Conservation (phyloP, 208 protist species). For the Herpetomonas tarakana region DNA sequence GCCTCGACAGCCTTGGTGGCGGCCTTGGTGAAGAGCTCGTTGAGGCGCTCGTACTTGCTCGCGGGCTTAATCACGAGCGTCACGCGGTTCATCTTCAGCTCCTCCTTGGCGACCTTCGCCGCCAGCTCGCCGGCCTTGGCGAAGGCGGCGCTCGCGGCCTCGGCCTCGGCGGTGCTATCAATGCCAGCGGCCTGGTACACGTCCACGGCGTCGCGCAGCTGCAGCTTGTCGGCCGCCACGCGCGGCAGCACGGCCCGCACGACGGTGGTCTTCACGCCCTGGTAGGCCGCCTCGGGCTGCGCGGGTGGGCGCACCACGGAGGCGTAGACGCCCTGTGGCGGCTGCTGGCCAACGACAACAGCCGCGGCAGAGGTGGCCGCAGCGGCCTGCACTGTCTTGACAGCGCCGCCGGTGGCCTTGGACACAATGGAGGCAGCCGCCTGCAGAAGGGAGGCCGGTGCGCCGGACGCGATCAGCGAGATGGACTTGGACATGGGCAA, state of each 20-base stretch:
- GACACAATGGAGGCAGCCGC: constrained; percentile 46
- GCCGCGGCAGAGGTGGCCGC: constrained; percentile 34
- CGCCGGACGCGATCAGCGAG: constrained; percentile 49
- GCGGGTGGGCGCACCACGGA: constrained; percentile 38
- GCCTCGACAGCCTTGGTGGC: constrained; percentile 46
- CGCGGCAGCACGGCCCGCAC: constrained; percentile 76
- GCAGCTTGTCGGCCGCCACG: constrained; percentile 35
- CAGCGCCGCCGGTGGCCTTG: constrained; percentile 58
- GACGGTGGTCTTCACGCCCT: constrained; percentile 52
- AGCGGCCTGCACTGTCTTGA: constrained; percentile 34
- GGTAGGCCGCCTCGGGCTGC: constrained; percentile 32
- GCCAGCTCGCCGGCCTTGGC: constrained; percentile 63
- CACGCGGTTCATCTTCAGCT: constrained; percentile 45
- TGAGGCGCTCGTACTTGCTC: constrained; percentile 65
- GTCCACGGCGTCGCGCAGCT: constrained; percentile 76
- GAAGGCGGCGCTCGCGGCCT: constrained; percentile 43
- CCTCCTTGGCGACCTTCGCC: constrained; percentile 55
- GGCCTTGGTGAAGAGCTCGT: constrained; percentile 61
- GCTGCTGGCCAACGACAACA: constrained; percentile 60
- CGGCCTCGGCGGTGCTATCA: constrained; percentile 37
- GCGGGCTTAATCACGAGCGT: constrained; percentile 75
- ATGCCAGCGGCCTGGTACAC: constrained; percentile 71
- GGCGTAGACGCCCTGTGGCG: constrained; percentile 58
- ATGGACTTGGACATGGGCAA: constrained; percentile 68
- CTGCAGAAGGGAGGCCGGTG: constrained; percentile 60